Evolutionary conservation across 2,329 filamentous ascomycete genomes (phyloP), one percentile per base, ranked within the genome.

Genomic region (Cladosporium sp.): DNA sequence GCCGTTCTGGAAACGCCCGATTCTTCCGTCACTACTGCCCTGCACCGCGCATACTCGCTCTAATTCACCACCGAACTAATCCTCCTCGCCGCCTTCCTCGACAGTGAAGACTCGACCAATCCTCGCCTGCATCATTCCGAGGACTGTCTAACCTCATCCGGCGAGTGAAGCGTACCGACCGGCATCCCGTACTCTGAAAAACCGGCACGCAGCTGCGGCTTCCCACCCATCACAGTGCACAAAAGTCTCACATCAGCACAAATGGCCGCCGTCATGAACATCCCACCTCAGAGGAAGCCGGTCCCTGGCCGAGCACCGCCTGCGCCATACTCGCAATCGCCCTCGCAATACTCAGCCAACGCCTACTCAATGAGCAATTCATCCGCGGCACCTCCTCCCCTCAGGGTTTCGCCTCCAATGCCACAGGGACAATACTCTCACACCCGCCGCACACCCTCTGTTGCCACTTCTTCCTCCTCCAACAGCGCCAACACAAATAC

Each of bases 401-500:
- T 43, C 17, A 22, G 37, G 32, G 45, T 48, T 19, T 48, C 45
- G 8, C 45, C 45, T 27, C 45, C 45, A 48, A 48, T 48, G 41
- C 41, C 40, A 12, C 48, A 51, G 36, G 40, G 44, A 24, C 41
- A 29, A 17, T 44, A 32, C 17, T 32, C 30, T 7, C 50, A 45
- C 24, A 41, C 15, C 18, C 66, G 77, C 66, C 84, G 67, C 73
- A 89, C 68, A 71, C 85, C 69, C 70, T 89, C 69, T 75, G 88
- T 73, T 64, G 86, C 82, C 64, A 90, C 86, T 50, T 75, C 82
- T 30, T 86, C 84, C n/a, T 88, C 83, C 57, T 79, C 84, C 43
- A 84, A 79, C 15, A 82, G 79, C 60, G 73, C 65, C 52, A 70
- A 67, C 41, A 71, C 70, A 55, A 58, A 68, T 39, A 52, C 64